Base-by-base conservation (phyloP, 1,139 yeast species). In the Suhomyces terraborum region DNA sequence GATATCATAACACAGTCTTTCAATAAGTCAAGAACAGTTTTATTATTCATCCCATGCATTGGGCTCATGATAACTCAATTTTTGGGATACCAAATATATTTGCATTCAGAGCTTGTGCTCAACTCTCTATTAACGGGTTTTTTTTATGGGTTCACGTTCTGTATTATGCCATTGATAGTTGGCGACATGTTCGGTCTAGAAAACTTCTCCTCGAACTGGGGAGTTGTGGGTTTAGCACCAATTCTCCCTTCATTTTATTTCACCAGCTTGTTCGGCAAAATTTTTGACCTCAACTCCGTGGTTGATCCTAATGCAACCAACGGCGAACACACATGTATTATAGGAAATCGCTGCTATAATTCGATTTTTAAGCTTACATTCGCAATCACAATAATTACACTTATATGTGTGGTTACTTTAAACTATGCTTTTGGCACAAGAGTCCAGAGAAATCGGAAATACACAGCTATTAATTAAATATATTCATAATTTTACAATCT, bases 171-270 rank as follows among this genome's bases (percentile, higher is more conserved):
- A 12, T 71, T 77, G 16, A 69, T 80, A n/a, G 74, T 79, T 5
- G 77, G 82, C 4, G 84, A 80, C 46, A 57, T 66, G 8, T 80
- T 79, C 60, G 84, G 84, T 1, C 69, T 79, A 64, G 69, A 66
- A 8, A 67, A 69, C 37, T 79, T 77, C 51, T 74, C 82, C 1
- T 72, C 68, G 45, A 77, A 79, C 43, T 80, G 83, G 83, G 85
- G 85, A 1, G 55, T 78, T 21, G 70, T 78, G 23, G 72, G 75
- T 16, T 52, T 78, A 36, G 78, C 83, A 0, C 82, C 84, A 1
- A 70, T 79, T 7, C 19, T 75, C 1, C 80, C 84, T 1, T 73
- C 78, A 34, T 70, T 68, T 48, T 64, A 69, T 42, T 69, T 79
- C 47, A 79, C 81, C 16, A 66, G 67, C 27, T 56, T 73, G 32